Base-by-base conservation (phyloP, 345 rosid genomes). In the Aquilaria sinensis region DNA sequence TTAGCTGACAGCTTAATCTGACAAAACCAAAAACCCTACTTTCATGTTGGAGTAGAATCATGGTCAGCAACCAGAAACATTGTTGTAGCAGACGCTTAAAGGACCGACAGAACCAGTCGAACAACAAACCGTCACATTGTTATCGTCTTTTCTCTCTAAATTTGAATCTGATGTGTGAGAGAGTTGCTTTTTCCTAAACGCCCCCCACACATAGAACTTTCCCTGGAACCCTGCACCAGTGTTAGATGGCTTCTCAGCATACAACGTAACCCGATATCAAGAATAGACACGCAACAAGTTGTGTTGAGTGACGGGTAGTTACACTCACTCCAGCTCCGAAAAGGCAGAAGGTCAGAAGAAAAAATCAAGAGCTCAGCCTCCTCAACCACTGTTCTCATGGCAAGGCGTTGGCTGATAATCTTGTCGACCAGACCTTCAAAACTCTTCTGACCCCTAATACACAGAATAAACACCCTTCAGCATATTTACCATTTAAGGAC, bases 131-230 rank as follows among this genome's bases (percentile, higher is more conserved):
- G 23, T 23, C 23, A 23, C 23, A 23, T 23, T 23, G 23, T 23
- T 23, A 1, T 23, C 23, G 23, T 23, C 23, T 23, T 23, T 23
- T 23, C 23, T 23, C 23, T 23, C 23, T 23, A 23, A 23, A 23
- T 23, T 23, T 23, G 23, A 23, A 23, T 23, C 23, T 23, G 23
- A 23, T 23, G 23, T 23, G 0, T 1, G 54, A 31, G 67, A 53
- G 57, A 68, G 59, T 58, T 79, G 58, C 78, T 76, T 81, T 15
- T 67, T 64, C 70, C 75, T 87, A 73, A 85, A 90, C 63, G 77
- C 85, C 6, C 96, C 90, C 97, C 96, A 87, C 66, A 85, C 47
- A 76, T 79, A 90, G 31, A 71, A 74, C 66, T 78, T 85, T 47
- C 69, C 61, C 57, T 74, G 76, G 51, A 79, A 81, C 59, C 74